Evolutionary conservation across 1,139 yeast genomes (phyloP).

Genomic region (Scheffersomyces parashehatae): DNA sequence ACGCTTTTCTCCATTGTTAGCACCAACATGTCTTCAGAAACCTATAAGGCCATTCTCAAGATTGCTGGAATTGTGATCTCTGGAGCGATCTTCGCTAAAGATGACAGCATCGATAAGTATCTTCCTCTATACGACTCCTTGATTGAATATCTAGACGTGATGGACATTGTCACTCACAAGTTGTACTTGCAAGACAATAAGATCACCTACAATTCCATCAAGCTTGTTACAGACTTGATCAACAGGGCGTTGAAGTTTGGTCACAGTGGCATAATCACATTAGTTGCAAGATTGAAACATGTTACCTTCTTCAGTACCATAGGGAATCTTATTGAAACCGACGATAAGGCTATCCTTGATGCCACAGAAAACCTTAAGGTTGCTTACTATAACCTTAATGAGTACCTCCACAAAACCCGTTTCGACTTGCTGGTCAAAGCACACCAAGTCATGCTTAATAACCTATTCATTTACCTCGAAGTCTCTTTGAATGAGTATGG

Average conservation of each 20-base stretch:
- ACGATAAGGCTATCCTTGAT: constrained; percentile 35
- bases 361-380: constrained; percentile 34
- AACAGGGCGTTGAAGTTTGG: constrained; percentile 42
- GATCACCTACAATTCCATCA: constrained; percentile 45
- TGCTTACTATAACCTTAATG: constrained; percentile 40
- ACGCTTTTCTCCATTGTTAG: constrained; percentile 47
- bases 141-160: constrained; percentile 42
- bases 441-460: constrained; percentile 45
- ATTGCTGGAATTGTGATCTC: constrained; percentile 45
- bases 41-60: constrained; percentile 50
- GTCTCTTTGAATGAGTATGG: constrained; percentile 47
- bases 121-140: constrained; percentile 45
- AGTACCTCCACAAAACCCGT: constrained; percentile 34
- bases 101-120: constrained; percentile 35
- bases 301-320: constrained; percentile 46
- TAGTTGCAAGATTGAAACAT: constrained; percentile 47
- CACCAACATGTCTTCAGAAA: constrained; percentile 48
- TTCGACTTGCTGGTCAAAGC: constrained; percentile 43
- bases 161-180: constrained; percentile 43
- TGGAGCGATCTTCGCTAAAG: constrained; percentile 44
- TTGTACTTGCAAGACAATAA: constrained; percentile 46
- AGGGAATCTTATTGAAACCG: constrained; percentile 42
- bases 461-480: constrained; percentile 42
- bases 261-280: constrained; percentile 42
- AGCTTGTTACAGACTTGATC: constrained; percentile 48